phyloP scores from a whole-genome alignment of 129 eudicot species.

The Apium graveolens region DNA sequence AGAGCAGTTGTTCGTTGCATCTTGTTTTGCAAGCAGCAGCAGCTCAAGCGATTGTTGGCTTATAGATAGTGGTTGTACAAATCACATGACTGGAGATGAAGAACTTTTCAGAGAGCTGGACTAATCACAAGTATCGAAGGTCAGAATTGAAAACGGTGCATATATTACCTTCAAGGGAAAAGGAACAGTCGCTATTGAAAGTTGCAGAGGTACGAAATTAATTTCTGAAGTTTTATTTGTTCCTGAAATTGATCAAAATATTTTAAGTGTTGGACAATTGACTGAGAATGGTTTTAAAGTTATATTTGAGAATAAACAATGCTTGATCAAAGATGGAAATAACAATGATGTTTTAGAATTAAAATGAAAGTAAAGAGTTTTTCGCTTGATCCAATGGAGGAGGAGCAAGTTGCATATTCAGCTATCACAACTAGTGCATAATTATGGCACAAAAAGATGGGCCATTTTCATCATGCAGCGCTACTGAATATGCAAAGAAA shows the following conservation, averaged over 20 bases:
- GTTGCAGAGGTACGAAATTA: background rate
- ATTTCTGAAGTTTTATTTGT: conserved; percentile 17
- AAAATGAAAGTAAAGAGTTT: conserved; percentile 2
- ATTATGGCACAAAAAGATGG: background rate
- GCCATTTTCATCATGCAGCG: background rate
- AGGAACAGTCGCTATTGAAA: conserved; percentile 11
- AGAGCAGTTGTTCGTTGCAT: no score
- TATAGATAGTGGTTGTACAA: conserved; percentile 15
- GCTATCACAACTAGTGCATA: background rate
- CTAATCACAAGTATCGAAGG: background rate
- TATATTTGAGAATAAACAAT: no score
- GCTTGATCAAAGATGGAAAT: background rate
- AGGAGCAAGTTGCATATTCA: background rate
- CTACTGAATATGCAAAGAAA: background rate
- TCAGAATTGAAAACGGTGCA: conserved; percentile 12
- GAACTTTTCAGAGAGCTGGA: conserved; percentile 8
- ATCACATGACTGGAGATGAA: conserved; percentile 12
- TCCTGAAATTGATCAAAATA: conserved; percentile 11
- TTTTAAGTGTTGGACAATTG: conserved; percentile 20
- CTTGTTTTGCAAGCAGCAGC: no score
- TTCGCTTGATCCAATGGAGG: background rate
- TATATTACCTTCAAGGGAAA: conserved; percentile 2
- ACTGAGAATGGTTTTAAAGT: background rate
- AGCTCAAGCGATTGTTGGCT: background rate
- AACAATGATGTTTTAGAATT: background rate